Conservation (phyloP, 208 protist genomes). For the Acanthamoeba sp. region DNA sequence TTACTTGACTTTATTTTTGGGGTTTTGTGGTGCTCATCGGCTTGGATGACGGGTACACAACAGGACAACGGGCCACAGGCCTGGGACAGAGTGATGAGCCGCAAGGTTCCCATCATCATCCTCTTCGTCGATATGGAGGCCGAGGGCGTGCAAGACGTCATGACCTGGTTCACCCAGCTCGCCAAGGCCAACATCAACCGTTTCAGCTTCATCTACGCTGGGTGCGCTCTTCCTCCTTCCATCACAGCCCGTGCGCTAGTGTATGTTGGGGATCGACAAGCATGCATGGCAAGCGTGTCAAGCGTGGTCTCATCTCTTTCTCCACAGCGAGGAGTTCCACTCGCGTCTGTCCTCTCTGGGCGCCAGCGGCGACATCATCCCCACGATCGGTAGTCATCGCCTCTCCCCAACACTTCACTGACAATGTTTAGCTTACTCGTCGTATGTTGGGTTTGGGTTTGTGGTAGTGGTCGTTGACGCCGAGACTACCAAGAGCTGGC, state of each 20-base stretch:
- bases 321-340: conserved; percentile 36
- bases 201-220: conserved; percentile 12
- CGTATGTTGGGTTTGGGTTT: too few species aligned
- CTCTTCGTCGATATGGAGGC: neutral
- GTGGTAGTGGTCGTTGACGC: conserved; percentile 16
- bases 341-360: neutral
- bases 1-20: neutral
- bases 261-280: too few species aligned
- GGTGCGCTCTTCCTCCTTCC: neutral
- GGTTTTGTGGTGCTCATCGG: neutral
- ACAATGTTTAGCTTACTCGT: neutral
- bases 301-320: neutral
- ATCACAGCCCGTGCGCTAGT: too few species aligned
- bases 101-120: conserved; percentile 5
- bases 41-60: too few species aligned
- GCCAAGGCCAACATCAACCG: neutral
- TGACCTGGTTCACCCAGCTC: neutral
- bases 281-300: too few species aligned
- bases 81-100: neutral
- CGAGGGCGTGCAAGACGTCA: neutral
- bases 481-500: conserved; percentile 49
- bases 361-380: conserved; percentile 32
- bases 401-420: neutral
- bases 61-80: neutral
- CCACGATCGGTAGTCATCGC: conserved; percentile 6